Evolutionary conservation across 2,329 filamentous ascomycete genomes (phyloP), one percentile per base, ranked within the genome.

Genomic region (Hyphodiscus sp.): DNA sequence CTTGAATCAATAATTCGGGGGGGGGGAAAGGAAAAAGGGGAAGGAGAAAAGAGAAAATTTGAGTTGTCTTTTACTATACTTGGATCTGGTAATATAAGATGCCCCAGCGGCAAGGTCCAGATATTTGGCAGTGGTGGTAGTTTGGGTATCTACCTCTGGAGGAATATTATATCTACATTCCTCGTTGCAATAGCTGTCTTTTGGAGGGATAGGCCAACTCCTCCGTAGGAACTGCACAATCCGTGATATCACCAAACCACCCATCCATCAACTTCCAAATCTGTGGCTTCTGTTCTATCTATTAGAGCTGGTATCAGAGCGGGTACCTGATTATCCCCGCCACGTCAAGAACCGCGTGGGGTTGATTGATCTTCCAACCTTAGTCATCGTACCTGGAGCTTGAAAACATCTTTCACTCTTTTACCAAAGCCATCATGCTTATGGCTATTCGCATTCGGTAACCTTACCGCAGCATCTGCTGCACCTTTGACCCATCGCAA

Each of bases 401-500:
- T 38, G 33, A 13, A 26, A 26, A 29, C 19, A 44, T 18, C 29
- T 47, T 30, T 29, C 19, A 29, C 48, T 48, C 41, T 49, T 38
- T n/a, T 47, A 52, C 33, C 48, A 20, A 41, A 33, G 33, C 11
- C 4, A 5, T 51, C 51, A 51, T 51, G 26, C 55, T 53, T 52
- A 67, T 67, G 64, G 64, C 61, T 61, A 50, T 53, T 47, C 46
- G 62, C 50, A 53, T 43, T 20, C 64, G 62, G 61, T 68, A 52
- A 65, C 63, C 45, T 20, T 54, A 60, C 49, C 56, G 65, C 65
- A 63, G 65, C 63, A 61, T 61, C 54, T 63, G 65, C 65, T 68
- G 65, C 65, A 58, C 44, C 41, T 46, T n/a, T 19, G 11, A 6
- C 38, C n/a, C 41, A 20, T 26, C 44, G 23, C 20, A 47, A 50